Evolutionary conservation across 164 flowering plant genomes (phyloP).

Genomic region (Platanus orientalis): DNA sequence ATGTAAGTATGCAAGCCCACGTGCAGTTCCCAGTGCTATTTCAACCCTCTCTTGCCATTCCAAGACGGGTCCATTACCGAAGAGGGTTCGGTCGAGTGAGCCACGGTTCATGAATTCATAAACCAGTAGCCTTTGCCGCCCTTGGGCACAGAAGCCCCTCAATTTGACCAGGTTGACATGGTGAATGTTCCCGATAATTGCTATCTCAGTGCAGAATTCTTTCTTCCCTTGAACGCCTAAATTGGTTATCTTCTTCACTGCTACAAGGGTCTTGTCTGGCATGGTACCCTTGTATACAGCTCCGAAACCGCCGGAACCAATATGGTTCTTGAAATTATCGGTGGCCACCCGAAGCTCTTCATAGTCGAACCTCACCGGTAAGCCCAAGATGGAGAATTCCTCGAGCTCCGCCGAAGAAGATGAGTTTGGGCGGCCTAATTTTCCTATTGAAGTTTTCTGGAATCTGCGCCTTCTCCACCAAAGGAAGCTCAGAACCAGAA

Average conservation of each 20-base stretch:
- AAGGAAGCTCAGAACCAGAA: constrained; percentile 25
- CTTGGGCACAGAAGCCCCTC: constrained; percentile 74
- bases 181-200: constrained; percentile 76
- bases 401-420: constrained; percentile 47
- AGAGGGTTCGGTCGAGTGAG: constrained; percentile 68
- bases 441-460: constrained; percentile 14
- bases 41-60: constrained; percentile 89
- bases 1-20: constrained; percentile 86
- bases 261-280: constrained; percentile 59
- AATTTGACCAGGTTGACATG: constrained; percentile 80
- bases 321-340: constrained; percentile 45
- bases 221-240: constrained; percentile 63
- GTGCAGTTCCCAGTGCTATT: constrained; percentile 80
- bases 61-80: constrained; percentile 57
- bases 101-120: constrained; percentile 90
- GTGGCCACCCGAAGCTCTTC: constrained; percentile 68
- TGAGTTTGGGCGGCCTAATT: constrained; percentile 27
- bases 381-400: constrained; percentile 58
- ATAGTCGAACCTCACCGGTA: constrained; percentile 64
- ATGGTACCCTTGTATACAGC: constrained; percentile 69
- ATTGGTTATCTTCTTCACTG: constrained; percentile 73
- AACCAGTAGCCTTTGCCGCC: constrained; percentile 60
- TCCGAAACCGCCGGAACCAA: constrained; percentile 89
- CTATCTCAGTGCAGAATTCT: constrained; percentile 87
- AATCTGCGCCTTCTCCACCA: constrained; percentile 42